A percentile compares a stretch with the other conserved stretches of the same genome.
phyloP scores from a whole-genome alignment of 148 eudicot genomes.

The Linanthus parryae region DNA sequence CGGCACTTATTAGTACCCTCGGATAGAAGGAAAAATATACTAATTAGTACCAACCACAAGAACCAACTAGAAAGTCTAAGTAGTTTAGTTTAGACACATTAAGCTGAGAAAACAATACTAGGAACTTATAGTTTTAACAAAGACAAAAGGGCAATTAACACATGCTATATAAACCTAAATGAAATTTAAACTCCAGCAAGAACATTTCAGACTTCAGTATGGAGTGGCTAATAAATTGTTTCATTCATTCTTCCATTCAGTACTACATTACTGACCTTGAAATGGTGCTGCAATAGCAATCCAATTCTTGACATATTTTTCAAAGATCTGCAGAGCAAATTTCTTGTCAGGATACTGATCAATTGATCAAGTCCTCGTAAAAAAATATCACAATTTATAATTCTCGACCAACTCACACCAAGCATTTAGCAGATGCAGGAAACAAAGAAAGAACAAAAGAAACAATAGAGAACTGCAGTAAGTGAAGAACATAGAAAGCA shows the following conservation, averaged over 20 bases:
- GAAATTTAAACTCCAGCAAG: too few species aligned
- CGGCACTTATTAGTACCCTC: too few species aligned
- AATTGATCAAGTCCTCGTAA: neutral
- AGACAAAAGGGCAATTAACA: too few species aligned
- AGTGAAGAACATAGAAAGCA: neutral
- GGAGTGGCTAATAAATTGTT: too few species aligned
- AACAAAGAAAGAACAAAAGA: slow-evolving; percentile 5
- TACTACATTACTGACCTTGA: slow-evolving; percentile 50
- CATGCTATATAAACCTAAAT: too few species aligned
- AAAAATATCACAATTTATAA: neutral
- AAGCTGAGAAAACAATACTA: too few species aligned
- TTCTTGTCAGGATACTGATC: slow-evolving; percentile 2
- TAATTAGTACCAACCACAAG: too few species aligned
- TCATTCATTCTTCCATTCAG: neutral
- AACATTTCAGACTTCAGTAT: too few species aligned
- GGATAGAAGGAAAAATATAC: too few species aligned
- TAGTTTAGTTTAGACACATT: too few species aligned
- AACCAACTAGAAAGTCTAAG: too few species aligned
- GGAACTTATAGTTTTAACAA: too few species aligned
- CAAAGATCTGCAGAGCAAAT: slow-evolving; percentile 60
- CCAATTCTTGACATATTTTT: slow-evolving; percentile 96
- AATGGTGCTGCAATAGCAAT: slow-evolving; percentile 97
- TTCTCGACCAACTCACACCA: neutral
- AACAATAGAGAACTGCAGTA: slow-evolving; percentile 4
- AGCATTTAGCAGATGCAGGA: neutral